Conservation (phyloP, 441 rosid genomes). For the Omphalea diandra region DNA sequence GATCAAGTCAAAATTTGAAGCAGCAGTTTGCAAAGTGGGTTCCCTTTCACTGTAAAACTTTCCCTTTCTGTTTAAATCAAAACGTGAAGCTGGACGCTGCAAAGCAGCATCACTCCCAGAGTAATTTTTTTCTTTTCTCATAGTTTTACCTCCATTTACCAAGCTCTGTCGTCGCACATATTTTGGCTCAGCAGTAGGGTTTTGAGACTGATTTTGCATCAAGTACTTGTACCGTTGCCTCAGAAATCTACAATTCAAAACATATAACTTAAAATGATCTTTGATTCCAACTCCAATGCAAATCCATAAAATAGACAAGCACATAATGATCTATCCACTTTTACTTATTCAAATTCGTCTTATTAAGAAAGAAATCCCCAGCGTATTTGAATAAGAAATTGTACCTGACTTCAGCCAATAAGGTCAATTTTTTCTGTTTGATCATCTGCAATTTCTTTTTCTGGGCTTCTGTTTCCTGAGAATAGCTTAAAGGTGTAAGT, state of each 20-base stretch:
- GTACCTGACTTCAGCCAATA: conserved; percentile 82
- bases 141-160: conserved; percentile 27
- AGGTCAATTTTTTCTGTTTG: conserved; percentile 46
- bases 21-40: conserved; percentile 18
- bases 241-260: conserved; percentile 55
- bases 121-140: conserved; percentile 31
- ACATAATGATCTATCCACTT: background rate
- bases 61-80: conserved; percentile 44
- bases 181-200: conserved; percentile 13
- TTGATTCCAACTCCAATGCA: background rate
- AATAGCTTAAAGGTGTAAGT: conserved; percentile 11
- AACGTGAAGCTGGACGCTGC: conserved; percentile 16
- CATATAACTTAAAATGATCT: conserved; percentile 3
- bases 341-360: background rate
- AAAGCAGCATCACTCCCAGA: conserved; percentile 27
- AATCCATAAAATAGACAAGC: background rate
- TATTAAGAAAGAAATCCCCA: background rate
- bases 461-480: conserved; percentile 64
- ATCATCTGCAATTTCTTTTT: conserved; percentile 52
- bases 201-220: conserved; percentile 43
- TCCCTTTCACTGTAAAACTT: conserved; percentile 36
- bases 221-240: conserved; percentile 55
- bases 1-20: conserved; percentile 33
- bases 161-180: conserved; percentile 29
- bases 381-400: background rate